Percentiles rank a stretch among this genome's conserved stretches.
Evolutionary conservation across 352 stramenopile species (phyloP).

Genomic region (Phytophthora sp.): DNA sequence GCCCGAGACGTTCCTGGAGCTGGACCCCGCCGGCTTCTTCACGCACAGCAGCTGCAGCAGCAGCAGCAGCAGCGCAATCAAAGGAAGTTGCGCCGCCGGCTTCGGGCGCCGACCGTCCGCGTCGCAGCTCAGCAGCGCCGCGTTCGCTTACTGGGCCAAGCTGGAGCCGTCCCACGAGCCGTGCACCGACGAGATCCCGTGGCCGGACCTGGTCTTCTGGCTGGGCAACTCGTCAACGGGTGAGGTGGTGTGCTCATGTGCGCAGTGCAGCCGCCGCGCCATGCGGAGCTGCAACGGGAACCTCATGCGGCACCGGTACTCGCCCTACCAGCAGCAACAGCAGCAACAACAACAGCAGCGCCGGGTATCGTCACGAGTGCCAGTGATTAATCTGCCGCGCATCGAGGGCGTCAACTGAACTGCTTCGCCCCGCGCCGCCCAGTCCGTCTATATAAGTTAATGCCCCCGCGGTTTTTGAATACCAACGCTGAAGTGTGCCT

Average conservation of each 20-base stretch:
- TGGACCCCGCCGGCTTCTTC: constrained; percentile 29
- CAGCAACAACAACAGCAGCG: constrained; percentile 19
- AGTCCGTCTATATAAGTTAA: constrained; percentile 23
- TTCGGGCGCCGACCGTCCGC: background rate
- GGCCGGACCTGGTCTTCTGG: constrained; percentile 64
- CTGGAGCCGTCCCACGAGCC: constrained; percentile 60
- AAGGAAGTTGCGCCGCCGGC: constrained; percentile 21
- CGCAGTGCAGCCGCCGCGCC: constrained; percentile 26
- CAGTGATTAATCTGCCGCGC: constrained; percentile 56
- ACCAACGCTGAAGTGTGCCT: background rate
- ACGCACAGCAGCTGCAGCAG: constrained; percentile 7
- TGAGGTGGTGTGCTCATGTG: constrained; percentile 52
- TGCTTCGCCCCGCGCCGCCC: background rate
- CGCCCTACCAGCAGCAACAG: constrained; percentile 44
- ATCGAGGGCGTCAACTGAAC: constrained; percentile 73
- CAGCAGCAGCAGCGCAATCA: background rate
- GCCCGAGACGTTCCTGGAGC: constrained; percentile 31
- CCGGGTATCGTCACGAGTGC: constrained; percentile 61
- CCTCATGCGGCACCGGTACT: constrained; percentile 27
- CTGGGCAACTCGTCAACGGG: constrained; percentile 53
- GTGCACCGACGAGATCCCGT: constrained; percentile 62
- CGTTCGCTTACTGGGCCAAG: constrained; percentile 19
- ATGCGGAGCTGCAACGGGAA: constrained; percentile 16
- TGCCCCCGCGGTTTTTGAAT: constrained; percentile 15
- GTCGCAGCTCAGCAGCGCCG: background rate